Evolutionary conservation across 805 yeast genomes (phyloP).

Genomic region (Naumovozyma baii): DNA sequence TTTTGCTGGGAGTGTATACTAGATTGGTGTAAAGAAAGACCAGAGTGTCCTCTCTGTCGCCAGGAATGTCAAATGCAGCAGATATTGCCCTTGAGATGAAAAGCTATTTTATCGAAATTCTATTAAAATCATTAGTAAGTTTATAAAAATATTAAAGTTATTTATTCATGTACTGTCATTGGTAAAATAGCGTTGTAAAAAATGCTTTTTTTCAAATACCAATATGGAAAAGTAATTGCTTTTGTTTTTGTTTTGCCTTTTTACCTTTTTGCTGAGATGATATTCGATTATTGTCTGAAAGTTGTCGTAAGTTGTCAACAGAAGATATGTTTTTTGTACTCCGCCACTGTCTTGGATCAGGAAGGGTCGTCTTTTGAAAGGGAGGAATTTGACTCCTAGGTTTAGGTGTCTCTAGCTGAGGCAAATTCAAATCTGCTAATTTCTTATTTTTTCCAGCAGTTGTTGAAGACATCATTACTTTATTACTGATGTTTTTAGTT

Average conservation of each 20-base stretch:
- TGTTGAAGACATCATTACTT: neutral
- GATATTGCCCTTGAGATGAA: conserved; percentile 39
- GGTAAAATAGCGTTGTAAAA: neutral
- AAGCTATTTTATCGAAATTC: neutral
- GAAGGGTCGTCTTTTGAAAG: conserved; percentile 37
- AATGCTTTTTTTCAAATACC: conserved; percentile 33
- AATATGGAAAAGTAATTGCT: conserved; percentile 43
- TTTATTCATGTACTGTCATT: no score
- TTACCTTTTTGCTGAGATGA: conserved; percentile 9
- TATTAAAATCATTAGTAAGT: neutral
- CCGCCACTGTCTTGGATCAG: conserved; percentile 28
- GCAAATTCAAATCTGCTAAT: conserved; percentile 33
- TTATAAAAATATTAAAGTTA: neutral
- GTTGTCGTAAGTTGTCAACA: neutral
- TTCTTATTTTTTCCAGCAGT: conserved; percentile 5
- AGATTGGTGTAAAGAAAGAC: conserved; percentile 80
- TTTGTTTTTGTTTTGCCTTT: conserved; percentile 43
- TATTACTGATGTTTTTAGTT: conserved; percentile 1
- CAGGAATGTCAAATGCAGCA: conserved; percentile 40
- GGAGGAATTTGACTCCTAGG: conserved; percentile 39
- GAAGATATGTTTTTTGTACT: neutral
- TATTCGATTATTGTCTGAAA: neutral
- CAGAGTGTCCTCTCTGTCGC: conserved; percentile 89
- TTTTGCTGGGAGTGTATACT: conserved; percentile 88
- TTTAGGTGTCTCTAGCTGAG: conserved; percentile 35